These are phyloP conservation scores for Candida ovalis DNA, from an alignment of 805 yeast species.

Conservation along the genomic window DNA sequence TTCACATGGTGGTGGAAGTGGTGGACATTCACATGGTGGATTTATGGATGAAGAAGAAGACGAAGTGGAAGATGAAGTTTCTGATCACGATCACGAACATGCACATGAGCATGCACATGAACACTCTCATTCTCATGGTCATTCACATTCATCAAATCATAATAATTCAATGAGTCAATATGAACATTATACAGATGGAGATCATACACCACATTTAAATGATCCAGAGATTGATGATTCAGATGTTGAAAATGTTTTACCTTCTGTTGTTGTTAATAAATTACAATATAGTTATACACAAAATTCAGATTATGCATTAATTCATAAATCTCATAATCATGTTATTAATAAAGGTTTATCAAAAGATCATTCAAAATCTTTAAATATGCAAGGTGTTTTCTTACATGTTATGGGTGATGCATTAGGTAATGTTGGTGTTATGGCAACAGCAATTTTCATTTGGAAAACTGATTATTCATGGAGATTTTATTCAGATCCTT, in stretches of 20 bases:
- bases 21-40: slow-evolving; percentile 32
- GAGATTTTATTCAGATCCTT: slow-evolving; percentile 84
- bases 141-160: slow-evolving; percentile 15
- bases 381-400: slow-evolving; percentile 97
- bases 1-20: slow-evolving; percentile 37
- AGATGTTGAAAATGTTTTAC: slow-evolving; percentile 26
- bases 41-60: slow-evolving; percentile 12
- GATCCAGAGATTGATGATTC: slow-evolving; percentile 13
- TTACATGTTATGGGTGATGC: slow-evolving; percentile 96
- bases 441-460: slow-evolving; percentile 80
- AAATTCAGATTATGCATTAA: slow-evolving; percentile 9
- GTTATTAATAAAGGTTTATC: slow-evolving; percentile 13
- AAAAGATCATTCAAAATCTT: slow-evolving; percentile 46
- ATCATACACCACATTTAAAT: background rate
- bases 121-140: background rate
- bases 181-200: slow-evolving; percentile 11
- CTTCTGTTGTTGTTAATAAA: slow-evolving; percentile 25
- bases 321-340: slow-evolving; percentile 25
- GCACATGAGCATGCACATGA: background rate
- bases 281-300: slow-evolving; percentile 10
- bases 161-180: slow-evolving; percentile 14
- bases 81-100: background rate
- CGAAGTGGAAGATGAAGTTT: slow-evolving; percentile 12
- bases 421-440: slow-evolving; percentile 91
- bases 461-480: slow-evolving; percentile 92